A percentile compares a stretch with the other conserved stretches of the same genome.
These are phyloP conservation scores for Rhynchospora tenuis DNA, from an alignment of 176 grass and related monocot species.

Conservation along the genomic window DNA sequence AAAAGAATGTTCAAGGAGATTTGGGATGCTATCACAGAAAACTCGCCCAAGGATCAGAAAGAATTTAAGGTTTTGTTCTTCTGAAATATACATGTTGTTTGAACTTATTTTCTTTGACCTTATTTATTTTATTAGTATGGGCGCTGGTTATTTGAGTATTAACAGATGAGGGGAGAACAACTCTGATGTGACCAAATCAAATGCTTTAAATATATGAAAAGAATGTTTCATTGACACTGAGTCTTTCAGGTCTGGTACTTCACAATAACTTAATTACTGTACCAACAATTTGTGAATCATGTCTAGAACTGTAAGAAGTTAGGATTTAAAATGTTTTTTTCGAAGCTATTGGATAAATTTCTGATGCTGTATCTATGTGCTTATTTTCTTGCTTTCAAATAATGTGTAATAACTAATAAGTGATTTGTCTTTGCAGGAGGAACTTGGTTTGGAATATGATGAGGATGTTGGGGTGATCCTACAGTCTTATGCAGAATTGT, in stretches of 20 bases:
- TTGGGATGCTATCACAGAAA: constrained; percentile 95
- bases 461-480: constrained; percentile 77
- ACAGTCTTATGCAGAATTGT: constrained; percentile 54
- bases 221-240: not conserved
- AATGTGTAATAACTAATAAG: not conserved
- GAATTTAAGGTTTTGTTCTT: constrained; percentile 71
- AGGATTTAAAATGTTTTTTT: not conserved
- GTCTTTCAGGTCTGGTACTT: not conserved
- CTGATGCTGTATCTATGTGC: not conserved
- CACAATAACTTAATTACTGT: not conserved
- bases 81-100: not conserved
- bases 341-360: not conserved
- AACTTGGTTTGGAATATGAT: constrained; percentile 94
- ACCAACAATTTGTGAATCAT: not conserved
- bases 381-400: not conserved
- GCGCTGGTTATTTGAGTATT: not conserved
- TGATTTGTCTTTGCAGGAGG: constrained; percentile 47
- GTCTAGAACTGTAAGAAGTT: not conserved
- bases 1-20: constrained; percentile 96
- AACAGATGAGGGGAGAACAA: not conserved
- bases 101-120: not conserved
- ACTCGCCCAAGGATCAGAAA: constrained; percentile 82
- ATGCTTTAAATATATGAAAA: not conserved
- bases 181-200: not conserved
- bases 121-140: not conserved